phyloP scores from a whole-genome alignment of 2,329 filamentous ascomycete genomes.

The Cladosporium cucumerinum region DNA sequence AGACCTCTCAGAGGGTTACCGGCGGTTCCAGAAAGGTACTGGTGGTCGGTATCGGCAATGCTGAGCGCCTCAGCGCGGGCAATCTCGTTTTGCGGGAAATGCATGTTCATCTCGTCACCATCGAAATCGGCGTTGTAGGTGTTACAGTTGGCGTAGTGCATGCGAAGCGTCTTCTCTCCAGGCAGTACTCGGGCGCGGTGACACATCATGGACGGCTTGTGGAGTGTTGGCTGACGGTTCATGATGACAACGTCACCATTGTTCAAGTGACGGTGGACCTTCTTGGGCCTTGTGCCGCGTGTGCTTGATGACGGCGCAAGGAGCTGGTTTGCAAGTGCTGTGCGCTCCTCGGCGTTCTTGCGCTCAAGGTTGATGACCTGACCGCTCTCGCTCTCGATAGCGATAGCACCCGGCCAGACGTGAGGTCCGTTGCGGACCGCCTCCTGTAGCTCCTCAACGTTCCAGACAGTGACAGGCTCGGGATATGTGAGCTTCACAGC shows the following conservation, averaged over 20 bases:
- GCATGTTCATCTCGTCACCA: conserved; percentile 99
- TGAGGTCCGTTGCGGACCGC: conserved; percentile 92
- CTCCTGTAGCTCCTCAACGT: conserved; percentile 92
- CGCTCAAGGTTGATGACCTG: conserved; percentile 83
- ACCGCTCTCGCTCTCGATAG: conserved; percentile 93
- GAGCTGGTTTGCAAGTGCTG: conserved; percentile 87
- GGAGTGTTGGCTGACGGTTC: conserved; percentile 96
- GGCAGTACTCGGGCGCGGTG: conserved; percentile 88
- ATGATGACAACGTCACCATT: conserved; percentile 97
- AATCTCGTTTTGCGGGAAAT: conserved; percentile 96
- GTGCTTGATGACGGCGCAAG: conserved; percentile 76
- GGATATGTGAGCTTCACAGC: conserved; percentile 94
- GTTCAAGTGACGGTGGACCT: conserved; percentile 91
- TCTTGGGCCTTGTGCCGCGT: conserved; percentile 81
- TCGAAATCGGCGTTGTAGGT: conserved; percentile 99
- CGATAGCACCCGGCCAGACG: conserved; percentile 89
- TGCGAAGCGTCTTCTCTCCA: conserved; percentile 94
- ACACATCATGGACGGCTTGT: conserved; percentile 99
- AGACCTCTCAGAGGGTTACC: conserved; percentile 92
- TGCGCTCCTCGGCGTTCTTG: conserved; percentile 83
- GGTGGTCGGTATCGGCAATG: conserved; percentile 93
- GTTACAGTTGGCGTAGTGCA: conserved; percentile 99
- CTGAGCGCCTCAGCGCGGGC: conserved; percentile 88
- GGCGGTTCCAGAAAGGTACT: conserved; percentile 90
- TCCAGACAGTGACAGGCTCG: conserved; percentile 94